A percentile compares a stretch with the other conserved stretches of the same genome.
Evolutionary conservation across 2,329 filamentous ascomycete genomes (phyloP).

Genomic region (Fusarium pseudonygamai): DNA sequence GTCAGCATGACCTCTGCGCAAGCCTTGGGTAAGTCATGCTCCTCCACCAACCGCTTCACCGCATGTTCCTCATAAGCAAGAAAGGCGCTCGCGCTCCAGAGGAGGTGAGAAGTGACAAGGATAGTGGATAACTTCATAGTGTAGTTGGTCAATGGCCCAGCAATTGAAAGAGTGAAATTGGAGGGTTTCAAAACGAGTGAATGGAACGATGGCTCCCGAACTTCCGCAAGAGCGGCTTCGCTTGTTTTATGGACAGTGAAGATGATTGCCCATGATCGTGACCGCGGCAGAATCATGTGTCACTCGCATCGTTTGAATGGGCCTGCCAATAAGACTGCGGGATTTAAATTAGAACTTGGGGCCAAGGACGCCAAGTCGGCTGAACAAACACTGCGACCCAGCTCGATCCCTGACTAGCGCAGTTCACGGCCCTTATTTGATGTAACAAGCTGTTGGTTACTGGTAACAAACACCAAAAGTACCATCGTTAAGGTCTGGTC

Average conservation of each 20-base stretch:
- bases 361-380: not conserved
- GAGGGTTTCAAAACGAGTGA: rapidly evolving
- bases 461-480: not conserved
- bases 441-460: not conserved
- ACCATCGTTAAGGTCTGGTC: not conserved
- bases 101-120: not conserved
- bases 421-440: not conserved
- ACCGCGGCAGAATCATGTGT: not conserved
- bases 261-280: not conserved
- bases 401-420: not conserved
- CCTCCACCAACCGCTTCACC: not conserved
- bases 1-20: not conserved
- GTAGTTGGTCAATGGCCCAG: rapidly evolving
- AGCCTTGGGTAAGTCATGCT: not conserved
- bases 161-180: not conserved
- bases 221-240: rapidly evolving
- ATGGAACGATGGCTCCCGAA: rapidly evolving
- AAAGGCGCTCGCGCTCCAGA: not conserved
- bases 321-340: not conserved
- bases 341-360: not conserved
- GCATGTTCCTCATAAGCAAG: not conserved
- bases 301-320: not conserved
- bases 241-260: not conserved
- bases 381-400: not conserved
- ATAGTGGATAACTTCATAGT: not conserved